Percentiles rank a stretch among this genome's conserved stretches.
phyloP scores from a whole-genome alignment of 495 filamentous ascomycete species.

The Penicillium mononematosum region DNA sequence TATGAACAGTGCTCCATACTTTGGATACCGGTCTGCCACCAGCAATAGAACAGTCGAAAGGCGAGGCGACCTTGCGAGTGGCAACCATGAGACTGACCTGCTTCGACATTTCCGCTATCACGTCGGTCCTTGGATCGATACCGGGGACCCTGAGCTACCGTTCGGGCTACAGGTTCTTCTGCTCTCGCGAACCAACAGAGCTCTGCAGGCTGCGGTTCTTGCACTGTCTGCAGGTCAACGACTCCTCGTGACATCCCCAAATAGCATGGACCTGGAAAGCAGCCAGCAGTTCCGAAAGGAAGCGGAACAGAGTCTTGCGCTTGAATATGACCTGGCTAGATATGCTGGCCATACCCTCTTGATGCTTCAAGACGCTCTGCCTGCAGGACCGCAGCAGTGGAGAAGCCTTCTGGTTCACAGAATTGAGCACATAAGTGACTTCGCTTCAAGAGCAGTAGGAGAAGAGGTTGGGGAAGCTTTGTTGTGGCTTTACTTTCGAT shows the following conservation, averaged over 20 bases:
- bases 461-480: constrained; percentile 24
- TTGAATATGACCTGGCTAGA: constrained; percentile 18
- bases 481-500: constrained; percentile 26
- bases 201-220: constrained; percentile 23
- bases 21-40: not conserved
- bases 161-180: constrained; percentile 24
- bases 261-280: constrained; percentile 13
- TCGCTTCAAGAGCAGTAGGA: not conserved
- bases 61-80: constrained; percentile 1
- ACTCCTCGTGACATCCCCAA: constrained; percentile 8
- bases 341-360: constrained; percentile 18
- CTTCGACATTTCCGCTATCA: constrained; percentile 30
- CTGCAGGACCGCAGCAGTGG: constrained; percentile 23
- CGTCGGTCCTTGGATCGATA: constrained; percentile 29
- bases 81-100: constrained; percentile 25
- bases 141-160: constrained; percentile 26
- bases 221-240: constrained; percentile 25
- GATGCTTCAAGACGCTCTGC: constrained; percentile 22
- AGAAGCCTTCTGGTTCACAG: constrained; percentile 6
- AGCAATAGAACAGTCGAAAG: constrained; percentile 1
- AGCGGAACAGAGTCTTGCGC: constrained; percentile 16
- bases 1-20: constrained; percentile 8
- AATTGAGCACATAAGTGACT: constrained; percentile 7
- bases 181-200: constrained; percentile 22
- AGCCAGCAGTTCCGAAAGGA: constrained; percentile 21